A percentile compares a stretch with the other conserved stretches of the same genome.
Evolutionary conservation across 768 basidiomycete species (phyloP).

Genomic region (Tulasnella calospora): DNA sequence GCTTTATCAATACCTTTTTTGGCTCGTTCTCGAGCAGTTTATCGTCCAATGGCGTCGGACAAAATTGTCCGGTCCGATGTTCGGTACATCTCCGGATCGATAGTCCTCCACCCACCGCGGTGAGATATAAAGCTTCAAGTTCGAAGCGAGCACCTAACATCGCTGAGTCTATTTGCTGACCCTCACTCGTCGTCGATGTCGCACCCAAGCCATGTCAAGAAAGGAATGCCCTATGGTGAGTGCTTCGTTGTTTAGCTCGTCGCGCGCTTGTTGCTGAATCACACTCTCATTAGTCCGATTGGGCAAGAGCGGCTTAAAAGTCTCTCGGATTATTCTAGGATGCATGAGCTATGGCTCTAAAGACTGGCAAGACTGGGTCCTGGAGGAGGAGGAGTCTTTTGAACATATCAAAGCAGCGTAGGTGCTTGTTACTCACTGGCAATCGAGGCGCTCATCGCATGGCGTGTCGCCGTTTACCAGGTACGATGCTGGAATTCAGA

Average conservation of each 20-base stretch:
- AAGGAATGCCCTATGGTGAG: constrained; percentile 13
- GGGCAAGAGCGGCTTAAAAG: constrained; percentile 23
- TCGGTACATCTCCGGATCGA: constrained; percentile 4
- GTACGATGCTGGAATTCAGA: constrained; percentile 19
- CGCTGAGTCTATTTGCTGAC: background rate
- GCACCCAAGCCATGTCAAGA: constrained; percentile 3
- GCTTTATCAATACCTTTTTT: background rate
- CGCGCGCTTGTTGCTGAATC: background rate
- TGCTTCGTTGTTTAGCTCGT: background rate
- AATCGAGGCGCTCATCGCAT: background rate
- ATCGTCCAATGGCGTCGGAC: background rate
- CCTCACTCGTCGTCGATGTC: background rate
- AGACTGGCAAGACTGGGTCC: constrained; percentile 53
- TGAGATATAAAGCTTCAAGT: background rate
- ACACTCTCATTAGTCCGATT: constrained; percentile 11
- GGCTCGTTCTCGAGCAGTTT: background rate
- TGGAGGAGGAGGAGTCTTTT: constrained; percentile 48
- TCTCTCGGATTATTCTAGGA: constrained; percentile 36
- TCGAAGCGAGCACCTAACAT: background rate
- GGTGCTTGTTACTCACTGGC: background rate
- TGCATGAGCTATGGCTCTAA: constrained; percentile 54
- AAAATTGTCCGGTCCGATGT: background rate
- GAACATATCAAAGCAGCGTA: constrained; percentile 30
- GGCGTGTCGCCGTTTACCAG: background rate
- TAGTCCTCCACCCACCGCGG: background rate